Evolutionary conservation across 2,329 filamentous ascomycete genomes (phyloP), one percentile per base, ranked within the genome.

Genomic region (Exophiala oligosperma): DNA sequence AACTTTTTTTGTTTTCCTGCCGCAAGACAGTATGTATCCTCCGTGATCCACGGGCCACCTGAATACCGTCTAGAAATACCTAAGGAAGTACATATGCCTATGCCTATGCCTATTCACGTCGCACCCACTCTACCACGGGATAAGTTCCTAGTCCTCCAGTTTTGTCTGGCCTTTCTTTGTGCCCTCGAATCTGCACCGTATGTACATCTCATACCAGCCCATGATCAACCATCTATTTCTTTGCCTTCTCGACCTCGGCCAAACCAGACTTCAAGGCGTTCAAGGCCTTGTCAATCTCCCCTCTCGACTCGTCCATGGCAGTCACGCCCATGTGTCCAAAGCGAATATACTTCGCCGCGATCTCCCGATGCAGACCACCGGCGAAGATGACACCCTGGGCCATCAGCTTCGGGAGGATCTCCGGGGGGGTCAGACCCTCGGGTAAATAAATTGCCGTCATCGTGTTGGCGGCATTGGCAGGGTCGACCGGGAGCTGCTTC

Each of bases 361-460:
- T 96, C 73, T 95, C 91, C 82, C 94, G 96, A 81, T 99, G 94
- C 68, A 99, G 83, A 61, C 94, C 94, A 59, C 92, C 94, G 24
- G 94, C 94, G 72, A 97, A 97, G 60, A 99, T 85, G 41, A 99
- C 90, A 29, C 92, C 92, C 75, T 89, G 92, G 78, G 90, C 90
- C 62, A 91, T 76, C 63, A 99, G 79, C 71, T 86, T 92, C 11
- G 94, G 92, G 53, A 99, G 81, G 35, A 99, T 80, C 65, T 96
- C 90, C 2, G 92, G 83, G 29, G 89, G 87, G 67, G 88, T 86
- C 53, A 97, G 78, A 41, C 83, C 87, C 61, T 97, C 91, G 1
- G 94, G 94, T 55, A 99, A 83, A 76, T 94, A 97, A 66, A 99
- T 94, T 58, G 94, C 93, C 2, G 94, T 99, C 94, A 99, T 99